Evolutionary conservation across 495 filamentous ascomycete species (phyloP).

Genomic region (Aspergillus diversus): DNA sequence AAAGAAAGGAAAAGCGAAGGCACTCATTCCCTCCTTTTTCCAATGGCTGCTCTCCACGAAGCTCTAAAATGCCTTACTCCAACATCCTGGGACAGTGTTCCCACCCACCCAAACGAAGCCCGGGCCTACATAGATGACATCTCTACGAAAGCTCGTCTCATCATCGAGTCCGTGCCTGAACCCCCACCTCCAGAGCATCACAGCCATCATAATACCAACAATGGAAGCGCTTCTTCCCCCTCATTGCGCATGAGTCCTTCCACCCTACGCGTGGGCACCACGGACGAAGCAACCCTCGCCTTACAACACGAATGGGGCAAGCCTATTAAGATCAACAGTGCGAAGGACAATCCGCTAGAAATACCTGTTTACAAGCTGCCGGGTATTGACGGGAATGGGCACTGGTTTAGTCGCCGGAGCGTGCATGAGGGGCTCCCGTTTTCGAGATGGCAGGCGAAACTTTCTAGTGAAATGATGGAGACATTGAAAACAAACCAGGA

Average conservation of each 20-base stretch:
- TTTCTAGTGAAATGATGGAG: constrained; percentile 56
- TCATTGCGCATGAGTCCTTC: constrained; percentile 4
- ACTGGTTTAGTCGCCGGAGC: constrained; percentile 88
- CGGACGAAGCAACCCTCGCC: constrained; percentile 48
- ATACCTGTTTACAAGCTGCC: constrained; percentile 79
- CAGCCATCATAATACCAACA: constrained; percentile 19
- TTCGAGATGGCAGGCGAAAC: constrained; percentile 59
- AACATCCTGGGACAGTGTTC: constrained; percentile 65
- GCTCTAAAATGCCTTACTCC: constrained; percentile 77
- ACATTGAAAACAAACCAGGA: constrained; percentile 60
- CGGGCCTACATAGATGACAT: constrained; percentile 60
- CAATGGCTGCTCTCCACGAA: constrained; percentile 68
- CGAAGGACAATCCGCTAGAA: constrained; percentile 74
- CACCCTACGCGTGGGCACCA: constrained; percentile 51
- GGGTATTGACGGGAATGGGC: constrained; percentile 77
- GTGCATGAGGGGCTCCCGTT: constrained; percentile 79
- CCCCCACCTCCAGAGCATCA: constrained; percentile 43
- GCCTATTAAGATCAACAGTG: constrained; percentile 65
- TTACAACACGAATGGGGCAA: constrained; percentile 85
- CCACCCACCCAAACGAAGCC: constrained; percentile 52
- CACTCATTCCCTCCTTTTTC: constrained; percentile 1
- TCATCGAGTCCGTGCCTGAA: constrained; percentile 76
- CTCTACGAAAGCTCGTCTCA: constrained; percentile 65
- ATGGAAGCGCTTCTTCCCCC: constrained; percentile 10
- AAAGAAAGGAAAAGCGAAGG: constrained; percentile 3